Percentiles rank a stretch among this genome's conserved stretches.
These are phyloP conservation scores for Gossypium gossypioides DNA, from an alignment of 441 rosid species.

Conservation along the genomic window DNA sequence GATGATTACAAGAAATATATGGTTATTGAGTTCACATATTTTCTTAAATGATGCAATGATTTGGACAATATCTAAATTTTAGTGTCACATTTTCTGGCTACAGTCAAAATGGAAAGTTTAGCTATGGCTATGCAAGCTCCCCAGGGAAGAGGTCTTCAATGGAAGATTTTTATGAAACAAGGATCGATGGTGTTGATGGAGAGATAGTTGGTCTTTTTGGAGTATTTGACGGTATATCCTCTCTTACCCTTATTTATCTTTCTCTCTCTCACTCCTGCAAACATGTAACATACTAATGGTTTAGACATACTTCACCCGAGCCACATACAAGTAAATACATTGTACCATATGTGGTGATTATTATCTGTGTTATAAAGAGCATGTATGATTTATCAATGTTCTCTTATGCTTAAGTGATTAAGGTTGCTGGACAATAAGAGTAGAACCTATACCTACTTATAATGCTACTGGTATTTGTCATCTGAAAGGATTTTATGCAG, in stretches of 20 bases:
- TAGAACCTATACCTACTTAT: not conserved
- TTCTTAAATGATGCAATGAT: not conserved
- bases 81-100: slow-evolving; percentile 17
- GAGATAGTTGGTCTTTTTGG: slow-evolving; percentile 92
- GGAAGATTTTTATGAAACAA: slow-evolving; percentile 95
- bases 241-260: slow-evolving; percentile 9
- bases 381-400: not conserved
- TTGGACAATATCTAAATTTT: not conserved
- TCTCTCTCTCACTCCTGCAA: not conserved
- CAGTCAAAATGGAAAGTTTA: slow-evolving; percentile 88
- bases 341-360: not conserved
- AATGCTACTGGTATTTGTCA: not conserved
- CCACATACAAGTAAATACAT: not conserved
- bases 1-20: not conserved
- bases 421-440: not conserved
- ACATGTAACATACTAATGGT: not conserved
- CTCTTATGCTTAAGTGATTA: not conserved
- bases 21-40: not conserved
- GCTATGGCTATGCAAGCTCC: slow-evolving; percentile 98
- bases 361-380: not conserved
- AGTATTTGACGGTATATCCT: slow-evolving; percentile 76
- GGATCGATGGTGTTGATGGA: slow-evolving; percentile 84
- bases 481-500: slow-evolving; percentile 23
- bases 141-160: slow-evolving; percentile 92
- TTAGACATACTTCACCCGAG: not conserved